phyloP scores from a whole-genome alignment of 331 rosid genomes.

The Quercus phellos region DNA sequence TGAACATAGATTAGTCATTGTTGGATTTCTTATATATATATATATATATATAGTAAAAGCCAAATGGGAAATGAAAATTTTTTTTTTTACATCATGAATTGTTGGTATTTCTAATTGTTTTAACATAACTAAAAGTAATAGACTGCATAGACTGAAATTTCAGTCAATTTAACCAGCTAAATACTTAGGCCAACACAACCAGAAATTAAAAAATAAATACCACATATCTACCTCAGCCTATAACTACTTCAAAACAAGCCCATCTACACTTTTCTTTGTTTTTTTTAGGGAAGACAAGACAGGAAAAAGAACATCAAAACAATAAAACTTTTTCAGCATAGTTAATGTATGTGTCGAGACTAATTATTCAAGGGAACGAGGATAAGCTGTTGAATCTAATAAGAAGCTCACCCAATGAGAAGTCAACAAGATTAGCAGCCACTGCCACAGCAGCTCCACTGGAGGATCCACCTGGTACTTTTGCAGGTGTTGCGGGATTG shows the following conservation, averaged over 20 bases:
- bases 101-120: not conserved
- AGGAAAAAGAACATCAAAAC: not conserved
- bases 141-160: not conserved
- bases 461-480: slow-evolving; percentile 85
- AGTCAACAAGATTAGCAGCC: slow-evolving; percentile 80
- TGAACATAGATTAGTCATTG: not conserved
- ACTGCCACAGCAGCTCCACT: slow-evolving; percentile 96
- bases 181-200: not conserved
- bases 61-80: not conserved
- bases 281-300: not conserved
- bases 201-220: not conserved
- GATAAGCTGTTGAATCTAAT: not conserved
- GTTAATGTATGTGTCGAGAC: not conserved
- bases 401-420: slow-evolving; percentile 70
- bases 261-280: not conserved
- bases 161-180: not conserved
- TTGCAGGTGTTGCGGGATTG: slow-evolving; percentile 67
- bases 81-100: not conserved
- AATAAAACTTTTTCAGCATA: not conserved
- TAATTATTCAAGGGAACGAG: not conserved
- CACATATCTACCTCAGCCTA: not conserved
- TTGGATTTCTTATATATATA: not conserved
- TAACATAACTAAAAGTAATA: not conserved
- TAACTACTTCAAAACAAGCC: not conserved
- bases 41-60: not conserved